These are phyloP conservation scores for Amanita pseudoporphyria DNA, from an alignment of 768 basidiomycete species.

Conservation along the genomic window DNA sequence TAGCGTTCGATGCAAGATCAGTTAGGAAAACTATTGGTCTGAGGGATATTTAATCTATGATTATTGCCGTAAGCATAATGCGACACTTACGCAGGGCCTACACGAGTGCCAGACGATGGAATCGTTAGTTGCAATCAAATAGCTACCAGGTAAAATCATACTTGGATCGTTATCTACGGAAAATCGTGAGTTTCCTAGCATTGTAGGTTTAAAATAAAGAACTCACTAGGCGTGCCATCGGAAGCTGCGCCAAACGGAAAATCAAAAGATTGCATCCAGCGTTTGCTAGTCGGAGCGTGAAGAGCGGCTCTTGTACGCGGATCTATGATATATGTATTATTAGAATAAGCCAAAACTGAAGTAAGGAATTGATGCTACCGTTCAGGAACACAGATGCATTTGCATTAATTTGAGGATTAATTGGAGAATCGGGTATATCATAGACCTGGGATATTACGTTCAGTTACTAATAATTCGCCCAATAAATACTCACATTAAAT, in stretches of 20 bases:
- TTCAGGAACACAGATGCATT: conserved; percentile 56
- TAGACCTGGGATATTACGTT: conserved; percentile 28
- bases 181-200: conserved; percentile 24
- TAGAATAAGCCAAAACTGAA: not conserved
- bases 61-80: not conserved
- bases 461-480: not conserved
- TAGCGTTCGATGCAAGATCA: conserved; percentile 58
- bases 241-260: conserved; percentile 13
- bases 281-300: conserved; percentile 56
- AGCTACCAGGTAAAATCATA: conserved; percentile 13
- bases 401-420: conserved; percentile 33
- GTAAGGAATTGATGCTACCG: conserved; percentile 25
- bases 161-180: conserved; percentile 26
- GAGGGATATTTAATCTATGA: not conserved
- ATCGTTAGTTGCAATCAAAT: not conserved
- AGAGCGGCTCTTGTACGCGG: conserved; percentile 46
- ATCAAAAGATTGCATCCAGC: conserved; percentile 30
- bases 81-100: conserved; percentile 25
- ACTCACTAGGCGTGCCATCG: conserved; percentile 5
- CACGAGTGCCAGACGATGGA: not conserved
- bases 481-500: conserved; percentile 25
- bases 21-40: conserved; percentile 58
- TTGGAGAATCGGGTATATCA: conserved; percentile 45
- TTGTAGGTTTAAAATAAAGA: conserved; percentile 8
- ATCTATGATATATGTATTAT: conserved; percentile 25